Evolutionary conservation across 108 stramenopile species (phyloP).

Genomic region (Discostella pseudostelligera): DNA sequence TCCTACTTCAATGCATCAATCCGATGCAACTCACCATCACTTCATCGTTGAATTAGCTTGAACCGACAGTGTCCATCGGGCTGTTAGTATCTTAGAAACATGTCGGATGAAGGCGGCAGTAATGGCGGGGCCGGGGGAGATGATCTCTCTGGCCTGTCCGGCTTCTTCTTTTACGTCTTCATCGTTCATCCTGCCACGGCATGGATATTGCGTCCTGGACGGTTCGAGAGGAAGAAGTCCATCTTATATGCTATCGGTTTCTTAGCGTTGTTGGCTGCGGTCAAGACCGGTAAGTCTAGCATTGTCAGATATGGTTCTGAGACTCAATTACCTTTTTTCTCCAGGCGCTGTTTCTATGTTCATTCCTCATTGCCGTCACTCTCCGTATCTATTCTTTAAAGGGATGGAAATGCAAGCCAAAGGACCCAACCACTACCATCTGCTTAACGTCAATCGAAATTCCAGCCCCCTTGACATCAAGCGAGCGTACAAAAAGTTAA

Average conservation of each 20-base stretch:
- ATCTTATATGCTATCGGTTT: conserved; percentile 95
- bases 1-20: too few species aligned
- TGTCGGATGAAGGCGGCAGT: conserved; percentile 43
- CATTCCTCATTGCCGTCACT: too few species aligned
- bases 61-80: too few species aligned
- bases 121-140: conserved; percentile 51
- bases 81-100: too few species aligned
- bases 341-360: background rate
- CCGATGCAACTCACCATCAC: too few species aligned
- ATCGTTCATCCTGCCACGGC: conserved; percentile 96
- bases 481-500: conserved; percentile 92
- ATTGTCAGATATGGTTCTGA: background rate
- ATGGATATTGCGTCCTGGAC: conserved; percentile 94
- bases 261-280: conserved; percentile 82
- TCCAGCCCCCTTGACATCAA: conserved; percentile 94
- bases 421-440: conserved; percentile 90
- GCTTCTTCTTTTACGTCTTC: conserved; percentile 96
- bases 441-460: conserved; percentile 76
- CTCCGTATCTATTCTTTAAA: too few species aligned
- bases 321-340: background rate
- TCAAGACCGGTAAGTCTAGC: conserved; percentile 86
- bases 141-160: conserved; percentile 84
- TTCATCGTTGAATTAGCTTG: too few species aligned
- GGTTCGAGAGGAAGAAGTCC: conserved; percentile 88
- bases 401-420: conserved; percentile 84